Conservation (phyloP, 2,329 filamentous ascomycete genomes). For the Cercospora berteroae region DNA sequence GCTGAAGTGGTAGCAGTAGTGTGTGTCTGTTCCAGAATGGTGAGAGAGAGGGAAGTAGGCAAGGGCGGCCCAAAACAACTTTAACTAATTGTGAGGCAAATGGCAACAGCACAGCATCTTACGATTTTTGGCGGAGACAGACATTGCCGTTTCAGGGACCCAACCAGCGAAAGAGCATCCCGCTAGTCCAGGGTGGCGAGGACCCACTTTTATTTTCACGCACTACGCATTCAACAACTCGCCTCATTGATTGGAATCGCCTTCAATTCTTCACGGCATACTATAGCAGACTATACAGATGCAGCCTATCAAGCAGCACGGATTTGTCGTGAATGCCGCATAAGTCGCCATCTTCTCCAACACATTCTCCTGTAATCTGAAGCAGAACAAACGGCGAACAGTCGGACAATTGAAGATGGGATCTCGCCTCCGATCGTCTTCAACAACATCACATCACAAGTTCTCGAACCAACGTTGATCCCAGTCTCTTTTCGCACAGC, state of each 20-base stretch:
- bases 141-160: constrained; percentile 1
- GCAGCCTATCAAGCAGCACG: background rate
- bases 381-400: background rate
- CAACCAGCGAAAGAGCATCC: background rate
- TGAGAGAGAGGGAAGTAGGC: background rate
- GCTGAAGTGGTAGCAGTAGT: background rate
- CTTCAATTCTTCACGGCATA: background rate
- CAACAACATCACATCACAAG: background rate
- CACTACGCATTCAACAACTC: background rate
- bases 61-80: background rate
- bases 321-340: background rate
- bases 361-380: too few species aligned
- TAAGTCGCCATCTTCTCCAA: background rate
- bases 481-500: background rate
- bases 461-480: background rate
- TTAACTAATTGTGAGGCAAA: constrained; percentile 8
- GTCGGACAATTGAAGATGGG: background rate
- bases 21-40: background rate
- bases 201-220: background rate
- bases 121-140: constrained; percentile 6
- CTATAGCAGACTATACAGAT: background rate
- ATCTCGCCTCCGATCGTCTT: background rate
- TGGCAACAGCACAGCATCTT: constrained; percentile 2
- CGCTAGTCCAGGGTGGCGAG: background rate
- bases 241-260: background rate